Base-by-base conservation (phyloP, 108 stramenopile genomes). In the Fragilariopsis cylindrus region DNA sequence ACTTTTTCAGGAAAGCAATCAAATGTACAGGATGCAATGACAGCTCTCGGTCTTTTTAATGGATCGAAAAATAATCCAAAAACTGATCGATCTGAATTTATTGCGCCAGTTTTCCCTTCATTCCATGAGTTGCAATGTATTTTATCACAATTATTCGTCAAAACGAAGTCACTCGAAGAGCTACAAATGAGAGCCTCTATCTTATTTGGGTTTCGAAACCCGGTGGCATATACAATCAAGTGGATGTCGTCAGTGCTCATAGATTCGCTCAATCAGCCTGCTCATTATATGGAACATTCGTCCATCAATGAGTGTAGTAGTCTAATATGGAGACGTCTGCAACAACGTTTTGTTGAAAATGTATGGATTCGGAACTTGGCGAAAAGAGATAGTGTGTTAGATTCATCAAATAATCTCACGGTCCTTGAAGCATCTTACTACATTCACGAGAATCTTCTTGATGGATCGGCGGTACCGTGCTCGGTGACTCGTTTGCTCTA, bases 391-490 rank as follows among this genome's bases (percentile, higher is more conserved):
- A 30, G 54, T 43, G 44, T 64, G 3, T 30, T 43, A 45, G 50
- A 73, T 40, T 19, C 48, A 46, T 41, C 55, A 3, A 48, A n/a
- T 5, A 40, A 45, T 8, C 70, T 87, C 68, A 80, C 68, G 65
- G 86, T 86, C 8, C 81, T 93, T 42, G 88, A 89, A 19, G 80
- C 80, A 3, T 95, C 93, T 16, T 91, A 76, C 70, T 82, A 76
- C 12, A 45, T 91, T 5, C 48, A 89, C 73, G 78, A 76, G 52
- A 82, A 79, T 49, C 79, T 67, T 8, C 52, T 88, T 12, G 91
- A 95, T 52, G 43, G 75, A 60, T 79, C 86, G 6, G 43, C 42
- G 18, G 75, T 92, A 19, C 53, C 67, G 5, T 95, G 93, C 76
- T 81, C 88, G 3, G 82, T 95, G 9, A 91, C 90, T 7, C 88